phyloP scores from a whole-genome alignment of 805 yeast species.

The Ogataea paraovalis region DNA sequence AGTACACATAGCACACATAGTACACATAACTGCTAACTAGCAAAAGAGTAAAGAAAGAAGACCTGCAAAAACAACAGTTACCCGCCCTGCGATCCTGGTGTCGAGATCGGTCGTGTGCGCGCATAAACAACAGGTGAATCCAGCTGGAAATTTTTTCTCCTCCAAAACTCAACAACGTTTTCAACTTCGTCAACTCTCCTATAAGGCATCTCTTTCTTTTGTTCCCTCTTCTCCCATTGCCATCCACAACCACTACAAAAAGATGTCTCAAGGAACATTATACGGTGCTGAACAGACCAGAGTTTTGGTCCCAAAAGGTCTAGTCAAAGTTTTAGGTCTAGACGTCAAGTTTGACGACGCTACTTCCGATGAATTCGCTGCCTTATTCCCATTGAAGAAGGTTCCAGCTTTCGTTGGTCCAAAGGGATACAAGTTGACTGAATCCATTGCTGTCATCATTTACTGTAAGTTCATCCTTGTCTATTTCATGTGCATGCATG shows the following conservation, averaged over 20 bases:
- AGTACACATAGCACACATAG: no score
- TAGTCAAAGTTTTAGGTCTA: conserved; percentile 56
- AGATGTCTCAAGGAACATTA: conserved; percentile 34
- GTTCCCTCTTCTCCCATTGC: neutral
- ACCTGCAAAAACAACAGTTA: no score
- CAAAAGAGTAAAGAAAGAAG: no score
- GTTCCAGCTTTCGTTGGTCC: conserved; percentile 69
- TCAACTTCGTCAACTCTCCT: neutral
- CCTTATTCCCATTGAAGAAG: conserved; percentile 60
- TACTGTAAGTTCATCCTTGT: conserved; percentile 36
- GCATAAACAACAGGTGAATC: no score
- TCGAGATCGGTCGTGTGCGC: no score
- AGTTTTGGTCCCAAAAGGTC: conserved; percentile 30
- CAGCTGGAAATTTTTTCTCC: no score
- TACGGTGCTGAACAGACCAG: conserved; percentile 31
- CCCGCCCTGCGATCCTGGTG: no score
- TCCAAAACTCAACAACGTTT: no score
- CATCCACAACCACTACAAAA: neutral
- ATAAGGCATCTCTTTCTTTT: neutral
- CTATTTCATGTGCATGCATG: neutral
- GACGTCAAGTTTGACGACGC: conserved; percentile 40
- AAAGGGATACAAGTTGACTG: conserved; percentile 68
- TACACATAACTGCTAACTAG: no score
- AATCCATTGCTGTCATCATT: conserved; percentile 59
- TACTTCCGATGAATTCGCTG: conserved; percentile 31